A percentile compares a stretch with the other conserved stretches of the same genome.
Conservation (phyloP, 495 filamentous ascomycete species). For the Barbatosphaeria neglecta region DNA sequence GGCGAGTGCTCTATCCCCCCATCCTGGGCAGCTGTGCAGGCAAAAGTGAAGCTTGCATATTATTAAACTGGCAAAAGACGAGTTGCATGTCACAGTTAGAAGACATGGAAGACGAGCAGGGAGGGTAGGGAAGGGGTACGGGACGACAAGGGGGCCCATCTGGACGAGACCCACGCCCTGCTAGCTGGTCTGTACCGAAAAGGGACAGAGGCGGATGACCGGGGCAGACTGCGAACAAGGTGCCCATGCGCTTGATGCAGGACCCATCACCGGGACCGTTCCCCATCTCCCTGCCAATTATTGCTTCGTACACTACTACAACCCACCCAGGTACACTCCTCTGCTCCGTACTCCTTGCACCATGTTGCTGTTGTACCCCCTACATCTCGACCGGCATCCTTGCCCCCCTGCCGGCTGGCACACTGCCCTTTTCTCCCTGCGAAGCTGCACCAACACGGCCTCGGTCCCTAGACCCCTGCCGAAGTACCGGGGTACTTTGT, state of each 20-base stretch:
- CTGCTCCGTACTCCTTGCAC: too few species aligned
- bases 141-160: neutral
- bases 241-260: constrained; percentile 1
- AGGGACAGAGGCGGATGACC: neutral
- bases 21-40: neutral
- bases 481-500: too few species aligned
- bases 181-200: neutral
- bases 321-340: neutral
- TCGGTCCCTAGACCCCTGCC: too few species aligned
- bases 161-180: neutral
- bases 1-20: too few species aligned
- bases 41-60: neutral
- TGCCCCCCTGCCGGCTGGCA: too few species aligned
- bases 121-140: neutral
- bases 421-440: too few species aligned
- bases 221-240: constrained; percentile 1
- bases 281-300: neutral
- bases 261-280: constrained; percentile 1
- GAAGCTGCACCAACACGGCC: too few species aligned
- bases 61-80: neutral
- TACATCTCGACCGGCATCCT: too few species aligned
- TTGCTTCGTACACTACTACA: neutral
- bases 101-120: neutral
- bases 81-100: neutral
- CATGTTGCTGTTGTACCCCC: too few species aligned